A percentile compares a stretch with the other conserved stretches of the same genome.
Conservation (phyloP, 2,329 filamentous ascomycete species). For the Trematosphaeria pertusa region DNA sequence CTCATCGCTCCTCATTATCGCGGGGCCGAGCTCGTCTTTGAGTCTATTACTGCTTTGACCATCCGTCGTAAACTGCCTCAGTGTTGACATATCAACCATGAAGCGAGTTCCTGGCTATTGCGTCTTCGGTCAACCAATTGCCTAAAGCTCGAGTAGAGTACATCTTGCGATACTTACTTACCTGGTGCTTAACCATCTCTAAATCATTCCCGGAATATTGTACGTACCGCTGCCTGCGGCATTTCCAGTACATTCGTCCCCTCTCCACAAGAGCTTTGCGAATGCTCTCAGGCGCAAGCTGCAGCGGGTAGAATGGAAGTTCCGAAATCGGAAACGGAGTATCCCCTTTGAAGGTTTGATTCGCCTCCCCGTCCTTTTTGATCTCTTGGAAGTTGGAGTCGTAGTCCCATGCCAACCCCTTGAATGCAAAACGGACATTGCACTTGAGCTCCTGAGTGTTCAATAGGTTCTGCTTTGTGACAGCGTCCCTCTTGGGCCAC, state of each 20-base stretch:
- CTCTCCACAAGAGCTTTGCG: not conserved
- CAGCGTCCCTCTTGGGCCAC: not conserved
- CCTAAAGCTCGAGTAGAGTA: not conserved
- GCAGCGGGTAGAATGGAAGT: conserved; percentile 2
- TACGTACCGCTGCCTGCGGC: not conserved
- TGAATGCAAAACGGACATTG: not conserved
- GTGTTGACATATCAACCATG: conserved; percentile 4
- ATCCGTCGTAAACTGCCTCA: not conserved
- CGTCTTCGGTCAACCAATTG: not conserved
- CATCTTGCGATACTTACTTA: conserved; percentile 8
- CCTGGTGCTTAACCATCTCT: not conserved
- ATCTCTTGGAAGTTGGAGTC: not conserved
- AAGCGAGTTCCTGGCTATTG: conserved; percentile 5
- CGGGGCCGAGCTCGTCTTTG: not conserved
- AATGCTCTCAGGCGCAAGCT: not conserved
- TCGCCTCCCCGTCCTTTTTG: not conserved
- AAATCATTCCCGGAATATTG: conserved; percentile 1
- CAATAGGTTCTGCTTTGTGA: not conserved
- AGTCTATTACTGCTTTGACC: not conserved
- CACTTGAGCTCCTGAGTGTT: not conserved
- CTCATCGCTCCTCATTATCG: not conserved
- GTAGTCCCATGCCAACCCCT: not conserved
- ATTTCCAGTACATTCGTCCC: conserved; percentile 4
- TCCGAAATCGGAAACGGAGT: not conserved
- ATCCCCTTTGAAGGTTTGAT: not conserved